These are phyloP conservation scores for Apiospora sp. DNA, from an alignment of 2,329 filamentous ascomycete species.

Conservation along the genomic window DNA sequence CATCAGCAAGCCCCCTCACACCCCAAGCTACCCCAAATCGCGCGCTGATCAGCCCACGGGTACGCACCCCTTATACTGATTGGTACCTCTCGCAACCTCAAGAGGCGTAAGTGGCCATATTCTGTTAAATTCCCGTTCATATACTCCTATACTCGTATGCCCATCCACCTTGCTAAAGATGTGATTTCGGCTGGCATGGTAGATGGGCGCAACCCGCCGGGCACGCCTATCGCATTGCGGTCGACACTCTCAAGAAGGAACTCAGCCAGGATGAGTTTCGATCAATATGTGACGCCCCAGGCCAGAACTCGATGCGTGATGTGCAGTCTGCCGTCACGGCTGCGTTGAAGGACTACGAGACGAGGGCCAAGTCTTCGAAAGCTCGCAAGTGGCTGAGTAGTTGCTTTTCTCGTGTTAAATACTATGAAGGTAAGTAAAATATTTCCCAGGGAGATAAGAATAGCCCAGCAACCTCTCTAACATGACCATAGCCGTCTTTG, in stretches of 20 bases:
- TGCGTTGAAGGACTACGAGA: slow-evolving; percentile 2
- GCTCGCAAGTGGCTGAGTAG: background rate
- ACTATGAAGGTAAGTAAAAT: slow-evolving; percentile 13
- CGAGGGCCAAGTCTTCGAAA: background rate
- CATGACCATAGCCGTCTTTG: background rate
- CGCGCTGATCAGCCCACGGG: background rate
- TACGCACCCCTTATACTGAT: background rate
- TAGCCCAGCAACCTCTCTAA: too few relatives aligned
- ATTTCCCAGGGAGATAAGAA: background rate
- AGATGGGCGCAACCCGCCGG: slow-evolving; percentile 21
- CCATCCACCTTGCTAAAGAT: too few relatives aligned
- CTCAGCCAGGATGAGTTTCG: slow-evolving; percentile 3
- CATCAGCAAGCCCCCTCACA: background rate
- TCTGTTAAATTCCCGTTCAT: too few relatives aligned
- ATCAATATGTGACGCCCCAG: background rate
- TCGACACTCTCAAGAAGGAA: slow-evolving; percentile 19
- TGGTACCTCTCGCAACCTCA: background rate
- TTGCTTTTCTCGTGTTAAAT: slow-evolving; percentile 17
- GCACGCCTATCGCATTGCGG: background rate
- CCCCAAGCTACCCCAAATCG: background rate
- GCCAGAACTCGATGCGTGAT: slow-evolving; percentile 14
- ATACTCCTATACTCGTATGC: too few relatives aligned
- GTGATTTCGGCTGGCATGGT: too few relatives aligned
- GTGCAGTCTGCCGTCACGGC: slow-evolving; percentile 16
- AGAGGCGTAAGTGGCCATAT: background rate